These are phyloP conservation scores for Talaromyces rugulosus DNA, from an alignment of 2,329 filamentous ascomycete species.

Conservation along the genomic window DNA sequence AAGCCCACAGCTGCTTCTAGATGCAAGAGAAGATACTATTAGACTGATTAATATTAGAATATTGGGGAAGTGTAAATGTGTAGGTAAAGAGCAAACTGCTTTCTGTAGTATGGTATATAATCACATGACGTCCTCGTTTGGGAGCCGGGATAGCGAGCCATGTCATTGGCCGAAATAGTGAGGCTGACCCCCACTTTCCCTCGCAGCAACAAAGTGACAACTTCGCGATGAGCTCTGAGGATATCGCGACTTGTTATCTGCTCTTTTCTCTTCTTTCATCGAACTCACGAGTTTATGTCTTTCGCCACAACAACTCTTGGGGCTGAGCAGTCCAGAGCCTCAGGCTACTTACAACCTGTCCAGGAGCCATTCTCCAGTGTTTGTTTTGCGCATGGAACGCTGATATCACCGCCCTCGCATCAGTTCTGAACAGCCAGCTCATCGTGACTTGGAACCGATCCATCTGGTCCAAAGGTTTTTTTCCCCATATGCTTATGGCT, in stretches of 20 bases:
- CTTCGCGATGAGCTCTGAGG: not conserved
- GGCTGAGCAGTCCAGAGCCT: not conserved
- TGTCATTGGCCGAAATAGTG: not conserved
- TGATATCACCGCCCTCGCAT: not conserved
- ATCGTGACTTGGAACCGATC: not conserved
- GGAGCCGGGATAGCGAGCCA: not conserved
- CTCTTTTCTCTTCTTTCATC: not conserved
- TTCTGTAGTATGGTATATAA: not conserved
- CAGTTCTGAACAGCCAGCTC: not conserved
- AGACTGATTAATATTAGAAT: too few species aligned
- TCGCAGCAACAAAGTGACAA: not conserved
- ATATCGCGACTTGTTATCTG: not conserved
- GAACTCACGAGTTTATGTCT: not conserved
- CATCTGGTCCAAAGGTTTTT: not conserved
- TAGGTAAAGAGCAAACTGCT: not conserved
- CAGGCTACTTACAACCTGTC: not conserved
- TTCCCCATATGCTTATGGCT: not conserved
- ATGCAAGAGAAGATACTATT: not conserved
- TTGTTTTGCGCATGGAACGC: not conserved
- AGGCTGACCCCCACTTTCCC: not conserved
- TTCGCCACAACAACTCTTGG: not conserved
- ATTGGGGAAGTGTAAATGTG: too few species aligned
- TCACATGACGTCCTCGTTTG: not conserved
- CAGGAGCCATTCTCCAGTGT: not conserved
- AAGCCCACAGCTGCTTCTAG: not conserved